Conservation (phyloP, 108 stramenopile genomes). For the Parietichytrium sp. region DNA sequence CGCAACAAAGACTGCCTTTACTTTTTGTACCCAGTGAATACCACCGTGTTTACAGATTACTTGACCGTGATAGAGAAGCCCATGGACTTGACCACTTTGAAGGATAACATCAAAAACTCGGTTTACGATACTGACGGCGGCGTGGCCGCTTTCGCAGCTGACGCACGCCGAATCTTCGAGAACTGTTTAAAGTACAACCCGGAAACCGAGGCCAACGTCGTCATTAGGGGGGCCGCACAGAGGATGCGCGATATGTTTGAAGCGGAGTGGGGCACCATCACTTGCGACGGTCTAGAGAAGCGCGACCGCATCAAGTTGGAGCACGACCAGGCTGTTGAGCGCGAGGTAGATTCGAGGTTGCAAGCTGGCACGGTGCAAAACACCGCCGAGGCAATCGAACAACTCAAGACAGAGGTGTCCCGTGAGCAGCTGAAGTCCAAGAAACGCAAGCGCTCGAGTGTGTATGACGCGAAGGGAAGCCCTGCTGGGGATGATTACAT, state of each 20-base stretch:
- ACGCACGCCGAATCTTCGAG: neutral
- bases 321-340: neutral
- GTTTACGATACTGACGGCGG: constrained; percentile 19
- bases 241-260: constrained; percentile 30
- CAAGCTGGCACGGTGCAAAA: neutral
- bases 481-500: neutral
- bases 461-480: neutral
- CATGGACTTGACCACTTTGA: constrained; percentile 8
- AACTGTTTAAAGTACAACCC: constrained; percentile 32
- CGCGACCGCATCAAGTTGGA: neutral
- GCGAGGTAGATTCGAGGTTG: neutral
- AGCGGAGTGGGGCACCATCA: neutral
- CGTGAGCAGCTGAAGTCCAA: constrained; percentile 8
- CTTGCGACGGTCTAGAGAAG: neutral
- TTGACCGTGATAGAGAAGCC: neutral
- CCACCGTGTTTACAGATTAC: neutral
- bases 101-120: neutral
- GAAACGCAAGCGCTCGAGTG: neutral
- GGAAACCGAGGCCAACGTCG: neutral
- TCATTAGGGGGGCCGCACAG: neutral
- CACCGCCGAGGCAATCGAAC: neutral
- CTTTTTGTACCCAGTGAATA: constrained; percentile 20
- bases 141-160: constrained; percentile 3
- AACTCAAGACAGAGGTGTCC: neutral
- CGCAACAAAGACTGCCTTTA: neutral